These are phyloP conservation scores for Eucalyptus albens DNA, from an alignment of 345 rosid genomes.

Conservation along the genomic window DNA sequence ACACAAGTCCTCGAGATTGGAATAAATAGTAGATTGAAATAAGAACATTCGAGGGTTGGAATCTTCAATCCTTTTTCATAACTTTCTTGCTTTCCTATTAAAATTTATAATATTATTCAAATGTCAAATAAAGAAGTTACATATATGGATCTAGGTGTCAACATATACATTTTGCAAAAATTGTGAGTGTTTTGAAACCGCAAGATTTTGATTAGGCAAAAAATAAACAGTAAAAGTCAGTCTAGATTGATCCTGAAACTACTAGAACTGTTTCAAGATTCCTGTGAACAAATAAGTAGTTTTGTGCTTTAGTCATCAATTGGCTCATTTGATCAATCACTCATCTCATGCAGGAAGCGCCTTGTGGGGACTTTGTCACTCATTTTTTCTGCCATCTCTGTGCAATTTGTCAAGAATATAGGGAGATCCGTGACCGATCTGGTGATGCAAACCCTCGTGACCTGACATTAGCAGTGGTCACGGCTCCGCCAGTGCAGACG, in stretches of 20 bases:
- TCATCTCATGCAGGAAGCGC: slow-evolving; percentile 55
- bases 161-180: not conserved
- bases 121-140: not conserved
- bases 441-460: slow-evolving; percentile 16
- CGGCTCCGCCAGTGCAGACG: slow-evolving; percentile 44
- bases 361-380: slow-evolving; percentile 72
- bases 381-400: slow-evolving; percentile 90
- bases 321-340: not conserved
- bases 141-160: not conserved
- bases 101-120: not conserved
- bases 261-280: not conserved
- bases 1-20: not conserved
- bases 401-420: slow-evolving; percentile 85
- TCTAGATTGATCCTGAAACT: not conserved
- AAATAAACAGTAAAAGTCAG: not conserved
- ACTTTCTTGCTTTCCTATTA: not conserved
- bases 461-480: slow-evolving; percentile 30
- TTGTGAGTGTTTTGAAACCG: not conserved
- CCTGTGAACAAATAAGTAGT: not conserved
- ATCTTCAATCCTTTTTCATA: not conserved
- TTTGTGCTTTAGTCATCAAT: not conserved
- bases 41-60: not conserved
- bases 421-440: slow-evolving; percentile 62
- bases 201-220: not conserved
- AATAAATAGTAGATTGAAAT: not conserved